Evolutionary conservation across 495 filamentous ascomycete genomes (phyloP), one percentile per base, ranked within the genome.

Genomic region (Geoglossum glabrum): DNA sequence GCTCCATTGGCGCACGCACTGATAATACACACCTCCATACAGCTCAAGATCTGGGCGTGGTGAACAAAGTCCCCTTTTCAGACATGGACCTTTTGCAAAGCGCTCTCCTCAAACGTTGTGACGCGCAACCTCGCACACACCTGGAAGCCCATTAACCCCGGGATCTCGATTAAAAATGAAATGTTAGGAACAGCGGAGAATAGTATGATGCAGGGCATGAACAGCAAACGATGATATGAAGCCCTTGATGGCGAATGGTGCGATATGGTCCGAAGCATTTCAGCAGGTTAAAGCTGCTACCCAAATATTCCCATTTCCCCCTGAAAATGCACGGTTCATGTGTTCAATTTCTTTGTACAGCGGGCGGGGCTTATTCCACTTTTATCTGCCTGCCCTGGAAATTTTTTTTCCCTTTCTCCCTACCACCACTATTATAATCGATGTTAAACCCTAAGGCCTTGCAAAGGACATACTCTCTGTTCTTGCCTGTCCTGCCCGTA

Each of bases 31-130:
- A 23, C 10, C 46, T 56, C 61, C 57, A 62, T 65, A 60, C 61
- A 90, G 86, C 84, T 90, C 75, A 88, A 86, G 77, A 79, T 90
- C 66, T 90, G 86, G 86, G 86, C 86, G 61, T 86, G 84, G 61
- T 59, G 52, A 54, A 11, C 45, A 27, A 21, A 56, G 25, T 40
- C 54, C n/a, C 17, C 26, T 40, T n/a, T 8, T 19, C 26, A 27
- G 34, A 8, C n/a, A 19, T 43, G 26, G 34, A 56, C 13, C 40
- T 19, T 56, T n/a, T 26, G 34, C 30, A 15, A 26, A 31, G 19
- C 31, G 33, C 27, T 27, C 40, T 45, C 54, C 23, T 56, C 6
- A 56, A 56, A 25, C 13, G 28, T 30, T 55, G 54, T 23, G 40
- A 25, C 54, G 27, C 25, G 17, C 54, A 56, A 40, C 6, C 13